phyloP scores from a whole-genome alignment of 75 land plant genomes.

The Cryptomeria japonica region DNA sequence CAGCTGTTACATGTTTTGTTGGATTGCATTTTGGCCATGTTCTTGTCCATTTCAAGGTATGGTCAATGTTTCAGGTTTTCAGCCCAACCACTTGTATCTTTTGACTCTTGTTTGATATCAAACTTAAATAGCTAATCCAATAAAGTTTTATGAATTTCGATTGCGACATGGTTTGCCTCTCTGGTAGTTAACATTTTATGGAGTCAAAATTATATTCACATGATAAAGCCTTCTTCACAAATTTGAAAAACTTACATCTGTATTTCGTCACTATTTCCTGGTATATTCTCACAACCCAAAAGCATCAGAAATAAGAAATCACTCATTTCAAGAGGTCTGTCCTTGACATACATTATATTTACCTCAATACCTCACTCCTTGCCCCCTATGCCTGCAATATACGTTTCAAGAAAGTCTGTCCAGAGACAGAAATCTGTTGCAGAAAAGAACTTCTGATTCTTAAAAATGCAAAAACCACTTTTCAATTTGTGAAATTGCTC shows the following conservation, averaged over 20 bases:
- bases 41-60: constrained; percentile 75
- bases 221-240: background rate
- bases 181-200: background rate
- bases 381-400: background rate
- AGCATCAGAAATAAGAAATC: background rate
- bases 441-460: background rate
- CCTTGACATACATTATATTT: background rate
- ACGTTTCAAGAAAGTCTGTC: background rate
- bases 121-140: background rate
- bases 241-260: background rate
- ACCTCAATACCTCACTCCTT: background rate
- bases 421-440: background rate
- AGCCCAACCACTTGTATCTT: background rate
- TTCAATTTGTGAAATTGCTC: background rate
- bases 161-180: background rate
- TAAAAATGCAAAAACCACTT: background rate
- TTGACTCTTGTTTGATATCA: background rate
- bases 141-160: background rate
- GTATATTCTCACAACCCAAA: background rate
- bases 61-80: background rate
- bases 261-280: too few species aligned
- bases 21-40: constrained; percentile 88
- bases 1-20: constrained; percentile 75
- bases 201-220: background rate
- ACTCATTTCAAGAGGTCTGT: background rate